A percentile compares a stretch with the other conserved stretches of the same genome.
Conservation (phyloP, 2,329 filamentous ascomycete genomes). For the Xylariaceae sp. region DNA sequence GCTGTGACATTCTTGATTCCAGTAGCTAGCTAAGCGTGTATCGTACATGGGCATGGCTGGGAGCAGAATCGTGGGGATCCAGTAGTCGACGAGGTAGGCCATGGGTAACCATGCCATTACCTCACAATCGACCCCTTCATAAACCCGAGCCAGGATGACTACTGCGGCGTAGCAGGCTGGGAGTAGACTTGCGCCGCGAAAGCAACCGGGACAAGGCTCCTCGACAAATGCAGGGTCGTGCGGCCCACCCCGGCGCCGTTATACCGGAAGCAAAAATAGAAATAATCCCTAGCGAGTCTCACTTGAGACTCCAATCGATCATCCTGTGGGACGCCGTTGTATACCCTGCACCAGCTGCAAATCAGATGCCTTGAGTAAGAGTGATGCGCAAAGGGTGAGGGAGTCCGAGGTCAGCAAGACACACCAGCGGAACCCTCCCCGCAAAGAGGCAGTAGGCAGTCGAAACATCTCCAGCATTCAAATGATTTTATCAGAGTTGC, state of each 20-base stretch:
- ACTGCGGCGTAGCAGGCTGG: not conserved
- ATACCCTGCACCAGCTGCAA: not conserved
- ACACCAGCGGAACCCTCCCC: not conserved
- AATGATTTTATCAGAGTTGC: constrained; percentile 77
- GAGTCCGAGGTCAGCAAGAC: not conserved
- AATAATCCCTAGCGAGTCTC: not conserved
- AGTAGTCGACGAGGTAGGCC: too few relatives aligned
- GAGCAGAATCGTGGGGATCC: too few relatives aligned
- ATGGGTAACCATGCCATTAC: too few relatives aligned
- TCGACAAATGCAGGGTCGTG: not conserved
- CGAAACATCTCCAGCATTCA: constrained; percentile 31
- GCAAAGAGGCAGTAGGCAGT: not conserved
- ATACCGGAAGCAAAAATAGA: not conserved
- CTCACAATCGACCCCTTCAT: too few relatives aligned
- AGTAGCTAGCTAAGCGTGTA: too few relatives aligned
- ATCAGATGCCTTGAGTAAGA: too few relatives aligned
- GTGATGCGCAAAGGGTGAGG: too few relatives aligned
- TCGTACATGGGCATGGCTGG: too few relatives aligned
- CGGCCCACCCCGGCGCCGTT: not conserved
- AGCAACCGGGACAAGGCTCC: not conserved
- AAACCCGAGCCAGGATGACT: too few relatives aligned
- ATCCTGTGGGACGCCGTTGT: not conserved
- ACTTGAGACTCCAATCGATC: constrained; percentile 7
- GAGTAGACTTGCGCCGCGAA: not conserved
- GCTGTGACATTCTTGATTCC: too few relatives aligned